Evolutionary conservation across 371 early-diverging fungal species (phyloP).

Genomic region (Vairimorpha necatrix): DNA sequence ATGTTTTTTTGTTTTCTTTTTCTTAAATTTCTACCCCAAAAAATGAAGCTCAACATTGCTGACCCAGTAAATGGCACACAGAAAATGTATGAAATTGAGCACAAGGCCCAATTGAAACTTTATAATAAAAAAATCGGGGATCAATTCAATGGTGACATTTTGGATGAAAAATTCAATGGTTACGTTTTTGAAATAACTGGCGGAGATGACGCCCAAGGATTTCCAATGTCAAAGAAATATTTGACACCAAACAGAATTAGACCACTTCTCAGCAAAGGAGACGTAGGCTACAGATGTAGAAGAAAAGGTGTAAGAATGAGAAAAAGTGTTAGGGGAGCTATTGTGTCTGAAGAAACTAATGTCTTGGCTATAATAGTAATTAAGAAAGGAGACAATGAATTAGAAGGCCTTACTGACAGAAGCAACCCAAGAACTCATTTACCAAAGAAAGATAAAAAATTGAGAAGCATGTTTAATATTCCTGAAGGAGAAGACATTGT

Average conservation of each 20-base stretch:
- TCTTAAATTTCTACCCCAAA: not conserved
- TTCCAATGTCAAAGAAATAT: constrained; percentile 79
- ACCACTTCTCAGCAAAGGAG: constrained; percentile 82
- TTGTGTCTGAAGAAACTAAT: constrained; percentile 85
- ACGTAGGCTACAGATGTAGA: constrained; percentile 95
- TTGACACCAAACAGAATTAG: constrained; percentile 82
- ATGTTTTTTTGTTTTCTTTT: constrained; percentile 2
- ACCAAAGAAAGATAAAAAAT: constrained; percentile 93
- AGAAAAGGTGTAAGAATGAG: constrained; percentile 93
- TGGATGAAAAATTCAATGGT: constrained; percentile 95
- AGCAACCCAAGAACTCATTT: constrained; percentile 83
- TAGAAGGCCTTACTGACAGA: constrained; percentile 89
- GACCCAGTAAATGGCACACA: constrained; percentile 96
- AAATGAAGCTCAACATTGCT: constrained; percentile 65
- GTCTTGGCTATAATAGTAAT: constrained; percentile 84
- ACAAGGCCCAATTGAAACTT: constrained; percentile 84
- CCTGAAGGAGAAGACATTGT: constrained; percentile 90
- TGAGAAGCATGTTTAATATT: constrained; percentile 90
- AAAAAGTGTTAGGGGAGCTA: constrained; percentile 96
- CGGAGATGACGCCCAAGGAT: constrained; percentile 97
- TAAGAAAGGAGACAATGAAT: constrained; percentile 85
- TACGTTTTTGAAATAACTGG: constrained; percentile 95
- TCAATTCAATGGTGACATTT: constrained; percentile 84
- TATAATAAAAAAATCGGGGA: constrained; percentile 92
- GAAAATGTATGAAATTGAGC: constrained; percentile 90